Percentiles rank a stretch among this genome's conserved stretches.
These are phyloP conservation scores for Oryza glaberrima DNA, from an alignment of 176 grass and related monocot species.

Conservation along the genomic window DNA sequence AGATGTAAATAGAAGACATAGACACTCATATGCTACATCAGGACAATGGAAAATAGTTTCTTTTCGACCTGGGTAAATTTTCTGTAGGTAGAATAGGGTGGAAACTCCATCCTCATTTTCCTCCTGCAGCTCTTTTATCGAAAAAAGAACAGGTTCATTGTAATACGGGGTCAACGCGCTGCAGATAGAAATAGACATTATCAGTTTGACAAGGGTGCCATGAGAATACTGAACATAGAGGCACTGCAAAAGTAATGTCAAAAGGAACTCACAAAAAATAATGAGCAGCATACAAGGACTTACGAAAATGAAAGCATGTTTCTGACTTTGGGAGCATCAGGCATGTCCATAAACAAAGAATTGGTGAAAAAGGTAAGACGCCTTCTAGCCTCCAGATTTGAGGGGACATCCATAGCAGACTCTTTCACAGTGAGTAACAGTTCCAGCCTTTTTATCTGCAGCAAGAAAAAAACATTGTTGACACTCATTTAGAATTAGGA, in stretches of 20 bases:
- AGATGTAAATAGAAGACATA: constrained; percentile 21
- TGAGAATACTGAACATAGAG: neutral
- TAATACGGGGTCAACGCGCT: constrained; percentile 87
- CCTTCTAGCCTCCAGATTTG: constrained; percentile 86
- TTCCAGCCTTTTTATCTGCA: constrained; percentile 81
- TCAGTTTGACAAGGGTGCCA: neutral
- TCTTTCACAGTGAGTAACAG: constrained; percentile 89
- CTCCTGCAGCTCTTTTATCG: constrained; percentile 69
- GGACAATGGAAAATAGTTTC: constrained; percentile 29
- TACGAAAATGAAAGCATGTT: constrained; percentile 97
- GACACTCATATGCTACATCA: neutral
- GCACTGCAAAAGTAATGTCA: neutral
- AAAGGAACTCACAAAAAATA: constrained; percentile 44
- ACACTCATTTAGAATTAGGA: constrained; percentile 37
- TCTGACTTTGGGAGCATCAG: constrained; percentile 93
- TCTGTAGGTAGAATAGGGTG: constrained; percentile 91
- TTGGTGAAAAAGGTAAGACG: constrained; percentile 94
- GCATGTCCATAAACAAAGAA: constrained; percentile 99
- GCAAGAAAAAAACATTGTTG: constrained; percentile 4
- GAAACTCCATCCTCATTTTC: constrained; percentile 97
- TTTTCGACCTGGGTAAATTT: constrained; percentile 86
- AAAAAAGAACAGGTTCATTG: constrained; percentile 82
- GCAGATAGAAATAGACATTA: constrained; percentile 34
- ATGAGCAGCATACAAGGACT: constrained; percentile 46
- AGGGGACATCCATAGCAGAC: constrained; percentile 95